Percentiles rank a stretch among this genome's conserved stretches.
phyloP scores from a whole-genome alignment of 108 stramenopile species.

The Cyclotella sp. region DNA sequence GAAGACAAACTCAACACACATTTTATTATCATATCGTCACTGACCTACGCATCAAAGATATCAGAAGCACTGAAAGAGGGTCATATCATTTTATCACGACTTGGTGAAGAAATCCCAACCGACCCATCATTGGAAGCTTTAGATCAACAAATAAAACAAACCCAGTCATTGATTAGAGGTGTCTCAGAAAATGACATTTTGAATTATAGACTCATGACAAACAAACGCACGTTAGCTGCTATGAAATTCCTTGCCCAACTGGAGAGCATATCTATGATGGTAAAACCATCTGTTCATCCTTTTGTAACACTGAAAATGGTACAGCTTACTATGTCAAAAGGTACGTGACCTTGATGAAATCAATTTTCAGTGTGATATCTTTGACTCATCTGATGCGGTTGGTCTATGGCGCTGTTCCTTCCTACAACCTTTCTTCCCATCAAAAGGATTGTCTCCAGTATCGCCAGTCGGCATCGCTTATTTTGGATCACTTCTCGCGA shows the following conservation, averaged over 20 bases:
- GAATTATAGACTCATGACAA: no score
- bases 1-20: conserved; percentile 1
- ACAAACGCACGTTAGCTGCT: no score
- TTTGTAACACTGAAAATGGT: no score
- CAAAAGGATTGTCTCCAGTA: neutral
- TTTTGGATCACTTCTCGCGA: no score
- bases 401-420: neutral
- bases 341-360: no score
- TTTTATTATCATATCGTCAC: neutral
- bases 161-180: no score
- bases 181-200: no score
- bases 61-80: conserved; percentile 14
- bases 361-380: no score
- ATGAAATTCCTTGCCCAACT: conserved; percentile 1
- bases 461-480: no score
- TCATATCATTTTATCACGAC: neutral
- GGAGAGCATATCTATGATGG: neutral
- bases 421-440: no score
- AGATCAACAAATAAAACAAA: neutral
- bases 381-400: neutral
- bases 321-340: conserved; percentile 6
- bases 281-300: conserved; percentile 14
- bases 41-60: neutral
- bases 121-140: neutral
- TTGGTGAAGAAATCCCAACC: conserved; percentile 10